Conservation (phyloP, 2,329 filamentous ascomycete genomes). For the Dothideomycetes sp. region DNA sequence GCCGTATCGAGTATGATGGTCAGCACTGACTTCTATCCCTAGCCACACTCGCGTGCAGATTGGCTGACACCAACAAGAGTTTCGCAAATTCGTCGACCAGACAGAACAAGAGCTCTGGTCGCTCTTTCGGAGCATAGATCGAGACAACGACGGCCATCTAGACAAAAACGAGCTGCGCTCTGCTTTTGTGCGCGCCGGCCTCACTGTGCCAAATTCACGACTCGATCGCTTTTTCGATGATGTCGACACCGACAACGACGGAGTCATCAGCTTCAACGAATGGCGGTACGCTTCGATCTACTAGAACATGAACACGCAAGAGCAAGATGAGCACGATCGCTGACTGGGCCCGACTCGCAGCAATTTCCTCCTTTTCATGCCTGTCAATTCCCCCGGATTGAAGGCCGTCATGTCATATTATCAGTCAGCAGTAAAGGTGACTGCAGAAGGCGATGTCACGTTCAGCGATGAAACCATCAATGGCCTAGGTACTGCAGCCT, state of each 20-base stretch:
- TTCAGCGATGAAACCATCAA: conserved; percentile 85
- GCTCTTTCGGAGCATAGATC: conserved; percentile 81
- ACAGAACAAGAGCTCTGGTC: conserved; percentile 74
- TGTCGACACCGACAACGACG: conserved; percentile 83
- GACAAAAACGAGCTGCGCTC: conserved; percentile 74
- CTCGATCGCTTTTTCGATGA: conserved; percentile 80
- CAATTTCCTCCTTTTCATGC: conserved; percentile 88
- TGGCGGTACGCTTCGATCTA: conserved; percentile 61
- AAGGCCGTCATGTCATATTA: conserved; percentile 85
- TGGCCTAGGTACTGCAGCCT: conserved; percentile 72
- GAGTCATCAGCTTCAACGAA: conserved; percentile 80
- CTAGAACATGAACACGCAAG: not conserved
- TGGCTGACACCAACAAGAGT: conserved; percentile 51
- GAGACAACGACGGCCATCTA: conserved; percentile 73
- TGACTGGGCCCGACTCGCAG: conserved; percentile 35
- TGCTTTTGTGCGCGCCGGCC: conserved; percentile 69
- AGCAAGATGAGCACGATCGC: not conserved
- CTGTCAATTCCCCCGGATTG: conserved; percentile 59
- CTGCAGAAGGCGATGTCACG: conserved; percentile 85
- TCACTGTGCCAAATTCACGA: conserved; percentile 67
- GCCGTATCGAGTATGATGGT: conserved; percentile 87
- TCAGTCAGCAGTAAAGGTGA: conserved; percentile 78
- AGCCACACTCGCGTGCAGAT: not conserved
- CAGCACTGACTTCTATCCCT: conserved; percentile 15
- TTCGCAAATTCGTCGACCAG: conserved; percentile 75